Conservation (phyloP, 2,329 filamentous ascomycete species). For the Delphinella strobiligena region DNA sequence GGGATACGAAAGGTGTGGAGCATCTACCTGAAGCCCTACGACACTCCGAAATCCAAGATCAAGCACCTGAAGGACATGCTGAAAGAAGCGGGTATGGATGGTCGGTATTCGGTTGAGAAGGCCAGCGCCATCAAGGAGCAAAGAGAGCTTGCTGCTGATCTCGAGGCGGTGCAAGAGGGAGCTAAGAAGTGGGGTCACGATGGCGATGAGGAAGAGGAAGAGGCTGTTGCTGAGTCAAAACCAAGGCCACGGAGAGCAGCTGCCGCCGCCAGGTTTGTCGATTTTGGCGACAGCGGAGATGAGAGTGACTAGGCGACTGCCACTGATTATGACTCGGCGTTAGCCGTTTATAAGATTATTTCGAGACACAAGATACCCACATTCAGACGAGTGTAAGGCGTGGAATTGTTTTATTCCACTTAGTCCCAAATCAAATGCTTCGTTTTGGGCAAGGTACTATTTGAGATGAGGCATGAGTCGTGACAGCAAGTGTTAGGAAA, state of each 20-base stretch:
- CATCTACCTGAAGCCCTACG: slow-evolving; percentile 65
- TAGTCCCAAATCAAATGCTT: too few relatives aligned
- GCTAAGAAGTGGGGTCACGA: slow-evolving; percentile 61
- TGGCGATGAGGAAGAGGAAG: slow-evolving; percentile 16
- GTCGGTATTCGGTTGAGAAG: slow-evolving; percentile 73
- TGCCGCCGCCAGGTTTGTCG: slow-evolving; percentile 20
- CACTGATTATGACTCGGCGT: too few relatives aligned
- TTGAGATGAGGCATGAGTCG: slow-evolving; percentile 10
- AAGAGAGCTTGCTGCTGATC: slow-evolving; percentile 70
- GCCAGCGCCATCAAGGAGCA: slow-evolving; percentile 78
- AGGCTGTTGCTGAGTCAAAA: slow-evolving; percentile 9
- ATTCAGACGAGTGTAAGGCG: too few relatives aligned
- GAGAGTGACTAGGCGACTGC: slow-evolving; percentile 16
- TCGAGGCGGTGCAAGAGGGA: slow-evolving; percentile 75
- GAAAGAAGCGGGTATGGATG: slow-evolving; percentile 72
- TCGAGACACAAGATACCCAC: too few relatives aligned
- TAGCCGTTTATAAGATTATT: too few relatives aligned
- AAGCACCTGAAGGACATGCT: slow-evolving; percentile 69
- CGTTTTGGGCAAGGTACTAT: too few relatives aligned
- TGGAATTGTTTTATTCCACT: too few relatives aligned
- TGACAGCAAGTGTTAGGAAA: slow-evolving; percentile 6
- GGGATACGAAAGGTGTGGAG: slow-evolving; percentile 88
- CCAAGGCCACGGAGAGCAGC: slow-evolving; percentile 12
- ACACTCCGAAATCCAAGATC: slow-evolving; percentile 68
- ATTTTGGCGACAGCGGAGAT: slow-evolving; percentile 24